Base-by-base conservation (phyloP, 1,284 basidiomycete species). In the Trametes pubescens region DNA sequence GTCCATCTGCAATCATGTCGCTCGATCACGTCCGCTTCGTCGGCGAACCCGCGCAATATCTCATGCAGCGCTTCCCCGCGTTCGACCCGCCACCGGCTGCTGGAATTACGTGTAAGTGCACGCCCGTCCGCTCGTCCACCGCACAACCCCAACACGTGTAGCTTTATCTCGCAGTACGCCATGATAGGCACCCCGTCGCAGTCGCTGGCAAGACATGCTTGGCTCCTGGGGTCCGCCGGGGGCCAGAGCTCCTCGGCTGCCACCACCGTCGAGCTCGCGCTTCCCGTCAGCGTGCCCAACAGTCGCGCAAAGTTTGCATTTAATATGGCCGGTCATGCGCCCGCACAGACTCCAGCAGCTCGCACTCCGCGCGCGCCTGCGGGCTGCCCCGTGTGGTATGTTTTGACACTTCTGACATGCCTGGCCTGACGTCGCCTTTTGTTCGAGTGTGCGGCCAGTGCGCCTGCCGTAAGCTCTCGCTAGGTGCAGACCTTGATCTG, bases 241-340 rank as follows among this genome's bases (percentile, higher is more conserved):
- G 44, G 44, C 44, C 44, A 22, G 21, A n/a, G 43, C 43, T 21
- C 8, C 43, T 21, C 8, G 43, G 29, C 29, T 44, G 43, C 18
- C 18, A 8, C 14, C 4, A 44, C 16, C 43, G 18, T 21, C 8
- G 11, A 4, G 7, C 44, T 47, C 57, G 43, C 9, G 40, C 51
- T 46, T 29, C 48, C 57, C 51, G 57, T 52, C 57, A 52, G 49
- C n/a, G 26, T 21, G 24, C 24, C 57, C 51, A 59, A 59, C 51
- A 52, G 21, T 59, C 49, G 49, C 57, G 51, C 57, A 59, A 59
- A 35, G 57, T 59, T 59, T 44, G 49, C 57, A 59, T 43, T 58
- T 26, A 58, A 16, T 58, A 18, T 16, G 4, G 26, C 38, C 21
- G 32, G 57, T 59, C 57, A 51, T 57, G 55, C 55, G 55, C 55